A percentile compares a stretch with the other conserved stretches of the same genome.
These are phyloP conservation scores for Starmerella etchellsii DNA, from an alignment of 805 yeast species.

Conservation along the genomic window DNA sequence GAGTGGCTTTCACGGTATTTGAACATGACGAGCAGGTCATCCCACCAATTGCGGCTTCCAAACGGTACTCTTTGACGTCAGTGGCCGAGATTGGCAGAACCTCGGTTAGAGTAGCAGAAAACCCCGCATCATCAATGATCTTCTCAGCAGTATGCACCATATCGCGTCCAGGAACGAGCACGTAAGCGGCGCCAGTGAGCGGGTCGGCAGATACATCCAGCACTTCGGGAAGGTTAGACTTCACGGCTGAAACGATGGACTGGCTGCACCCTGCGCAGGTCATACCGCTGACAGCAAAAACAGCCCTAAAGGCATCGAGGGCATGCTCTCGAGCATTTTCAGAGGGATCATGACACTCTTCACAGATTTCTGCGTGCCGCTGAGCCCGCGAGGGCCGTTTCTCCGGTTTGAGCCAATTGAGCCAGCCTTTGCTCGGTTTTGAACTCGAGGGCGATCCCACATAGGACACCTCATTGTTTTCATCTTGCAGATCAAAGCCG, in stretches of 20 bases:
- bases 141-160: constrained; percentile 37
- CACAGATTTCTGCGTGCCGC: constrained; percentile 18
- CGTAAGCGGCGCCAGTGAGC: constrained; percentile 41
- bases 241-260: constrained; percentile 35
- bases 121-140: constrained; percentile 35
- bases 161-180: constrained; percentile 38
- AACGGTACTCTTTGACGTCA: constrained; percentile 28
- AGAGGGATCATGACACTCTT: constrained; percentile 13
- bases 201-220: constrained; percentile 38
- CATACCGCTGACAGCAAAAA: constrained; percentile 51
- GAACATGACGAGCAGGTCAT: constrained; percentile 67
- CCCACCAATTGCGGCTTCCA: constrained; percentile 55
- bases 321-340: too few relatives aligned
- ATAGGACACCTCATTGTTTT: background rate
- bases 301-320: constrained; percentile 32
- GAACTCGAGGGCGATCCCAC: background rate
- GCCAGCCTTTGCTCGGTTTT: too few relatives aligned
- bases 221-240: constrained; percentile 24
- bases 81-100: constrained; percentile 42
- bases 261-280: constrained; percentile 51
- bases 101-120: constrained; percentile 42
- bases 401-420: background rate
- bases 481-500: constrained; percentile 21
- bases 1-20: constrained; percentile 37
- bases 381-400: background rate